Percentiles rank a stretch among this genome's conserved stretches.
These are phyloP conservation scores for Colletotrichum chrysophilum DNA, from an alignment of 2,329 filamentous ascomycete genomes.

Conservation along the genomic window DNA sequence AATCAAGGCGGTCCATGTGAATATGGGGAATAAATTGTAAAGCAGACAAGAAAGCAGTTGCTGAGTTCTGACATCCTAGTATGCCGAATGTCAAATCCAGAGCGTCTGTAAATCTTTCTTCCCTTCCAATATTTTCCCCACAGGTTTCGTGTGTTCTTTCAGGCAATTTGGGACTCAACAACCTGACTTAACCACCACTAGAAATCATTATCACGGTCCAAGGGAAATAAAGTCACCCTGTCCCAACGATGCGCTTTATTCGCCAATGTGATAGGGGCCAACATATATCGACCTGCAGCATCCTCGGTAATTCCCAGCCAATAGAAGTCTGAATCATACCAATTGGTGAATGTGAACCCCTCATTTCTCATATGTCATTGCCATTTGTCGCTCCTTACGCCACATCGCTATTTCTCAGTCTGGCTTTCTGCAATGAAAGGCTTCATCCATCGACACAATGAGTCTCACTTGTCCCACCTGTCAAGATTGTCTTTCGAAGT, in stretches of 20 bases:
- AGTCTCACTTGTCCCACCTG: rapidly evolving
- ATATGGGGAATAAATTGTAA: constrained; percentile 29
- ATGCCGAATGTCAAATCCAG: too few species aligned
- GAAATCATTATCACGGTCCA: rapidly evolving
- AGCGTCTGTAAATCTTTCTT: too few species aligned
- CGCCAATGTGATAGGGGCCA: background rate
- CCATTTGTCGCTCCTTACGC: background rate
- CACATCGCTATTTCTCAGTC: background rate
- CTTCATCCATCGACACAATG: background rate
- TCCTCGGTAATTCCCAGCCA: background rate
- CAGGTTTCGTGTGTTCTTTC: background rate
- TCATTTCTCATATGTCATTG: background rate
- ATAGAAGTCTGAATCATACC: too few species aligned
- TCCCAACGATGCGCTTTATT: rapidly evolving
- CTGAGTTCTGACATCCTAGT: rapidly evolving
- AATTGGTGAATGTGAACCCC: background rate
- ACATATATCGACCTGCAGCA: background rate
- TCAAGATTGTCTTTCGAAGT: background rate
- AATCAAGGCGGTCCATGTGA: constrained; percentile 41
- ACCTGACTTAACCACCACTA: rapidly evolving
- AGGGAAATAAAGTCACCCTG: background rate
- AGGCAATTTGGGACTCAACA: rapidly evolving
- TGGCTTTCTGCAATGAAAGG: background rate
- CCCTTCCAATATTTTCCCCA: too few species aligned
- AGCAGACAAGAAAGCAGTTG: background rate